Percentiles rank a stretch among this genome's conserved stretches.
phyloP scores from a whole-genome alignment of 768 basidiomycete species.

The Tubosaeta brunneosetosa region DNA sequence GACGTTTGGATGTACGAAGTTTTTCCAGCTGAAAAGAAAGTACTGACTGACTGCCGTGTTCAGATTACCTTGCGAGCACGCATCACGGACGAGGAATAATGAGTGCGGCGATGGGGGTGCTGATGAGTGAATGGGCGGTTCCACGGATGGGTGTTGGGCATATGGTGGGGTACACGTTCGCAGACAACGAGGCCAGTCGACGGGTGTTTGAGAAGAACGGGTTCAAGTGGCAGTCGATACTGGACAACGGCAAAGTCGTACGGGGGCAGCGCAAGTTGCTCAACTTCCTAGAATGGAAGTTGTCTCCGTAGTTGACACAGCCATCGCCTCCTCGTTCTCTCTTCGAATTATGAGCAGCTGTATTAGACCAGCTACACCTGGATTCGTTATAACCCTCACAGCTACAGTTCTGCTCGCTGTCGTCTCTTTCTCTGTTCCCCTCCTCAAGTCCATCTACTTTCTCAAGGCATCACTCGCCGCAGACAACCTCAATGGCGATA shows the following conservation, averaged over 20 bases:
- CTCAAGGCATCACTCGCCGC: constrained; percentile 64
- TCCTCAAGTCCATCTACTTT: constrained; percentile 86
- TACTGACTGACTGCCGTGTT: neutral
- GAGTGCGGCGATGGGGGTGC: constrained; percentile 53
- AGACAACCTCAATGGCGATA: constrained; percentile 47
- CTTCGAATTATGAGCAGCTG: constrained; percentile 47
- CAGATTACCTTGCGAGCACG: constrained; percentile 57
- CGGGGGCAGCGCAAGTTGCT: constrained; percentile 36
- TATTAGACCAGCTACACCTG: constrained; percentile 85
- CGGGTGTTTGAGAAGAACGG: constrained; percentile 67
- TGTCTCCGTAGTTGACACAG: constrained; percentile 7
- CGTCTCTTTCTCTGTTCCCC: constrained; percentile 88
- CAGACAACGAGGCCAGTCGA: constrained; percentile 55
- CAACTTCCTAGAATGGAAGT: constrained; percentile 34
- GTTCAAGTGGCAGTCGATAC: constrained; percentile 39
- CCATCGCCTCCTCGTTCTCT: constrained; percentile 6
- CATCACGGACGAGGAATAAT: constrained; percentile 71
- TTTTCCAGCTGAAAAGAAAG: neutral
- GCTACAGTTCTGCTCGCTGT: constrained; percentile 77
- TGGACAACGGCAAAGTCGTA: constrained; percentile 36
- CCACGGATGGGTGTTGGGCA: constrained; percentile 56
- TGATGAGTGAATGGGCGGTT: constrained; percentile 57
- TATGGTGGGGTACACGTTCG: constrained; percentile 42
- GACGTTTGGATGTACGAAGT: constrained; percentile 52
- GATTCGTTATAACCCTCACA: constrained; percentile 76